Evolutionary conservation across 2,329 filamentous ascomycete genomes (phyloP).

Genomic region (Phyllosticta citriasiana): DNA sequence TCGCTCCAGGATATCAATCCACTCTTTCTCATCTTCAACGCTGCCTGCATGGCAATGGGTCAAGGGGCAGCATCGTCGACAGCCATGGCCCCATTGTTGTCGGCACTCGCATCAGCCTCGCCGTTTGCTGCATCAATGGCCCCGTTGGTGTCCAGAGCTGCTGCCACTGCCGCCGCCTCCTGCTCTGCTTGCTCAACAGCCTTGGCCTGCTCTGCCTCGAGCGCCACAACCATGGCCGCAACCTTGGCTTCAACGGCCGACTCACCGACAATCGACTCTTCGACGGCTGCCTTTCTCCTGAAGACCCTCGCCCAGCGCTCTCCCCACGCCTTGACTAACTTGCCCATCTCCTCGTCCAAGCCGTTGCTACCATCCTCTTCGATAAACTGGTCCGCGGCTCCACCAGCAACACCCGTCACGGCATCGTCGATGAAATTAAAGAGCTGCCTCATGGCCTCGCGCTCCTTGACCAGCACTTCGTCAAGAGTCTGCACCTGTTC

Average conservation of each 20-base stretch:
- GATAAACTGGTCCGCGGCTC: constrained; percentile 64
- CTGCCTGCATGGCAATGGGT: neutral
- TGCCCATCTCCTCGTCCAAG: constrained; percentile 35
- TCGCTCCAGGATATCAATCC: neutral
- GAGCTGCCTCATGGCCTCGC: constrained; percentile 64
- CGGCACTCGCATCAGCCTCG: neutral
- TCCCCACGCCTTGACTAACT: constrained; percentile 68
- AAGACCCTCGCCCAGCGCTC: constrained; percentile 81
- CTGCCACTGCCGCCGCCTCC: constrained; percentile 1
- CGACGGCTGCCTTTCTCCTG: constrained; percentile 68
- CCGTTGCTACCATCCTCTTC: constrained; percentile 51
- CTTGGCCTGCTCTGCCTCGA: neutral
- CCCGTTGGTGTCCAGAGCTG: neutral
- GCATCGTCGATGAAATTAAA: constrained; percentile 75
- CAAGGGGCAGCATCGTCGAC: constrained; percentile 2
- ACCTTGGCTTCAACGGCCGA: constrained; percentile 40
- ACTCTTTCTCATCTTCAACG: neutral
- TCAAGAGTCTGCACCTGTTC: constrained; percentile 53
- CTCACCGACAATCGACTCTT: constrained; percentile 61
- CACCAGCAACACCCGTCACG: constrained; percentile 60
- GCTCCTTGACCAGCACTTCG: constrained; percentile 59
- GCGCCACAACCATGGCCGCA: constrained; percentile 14
- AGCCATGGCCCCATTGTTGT: neutral
- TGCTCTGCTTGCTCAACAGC: neutral
- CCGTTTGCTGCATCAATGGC: constrained; percentile 3